These are phyloP conservation scores for Asterophora parasitica DNA, from an alignment of 768 basidiomycete genomes.

Conservation along the genomic window DNA sequence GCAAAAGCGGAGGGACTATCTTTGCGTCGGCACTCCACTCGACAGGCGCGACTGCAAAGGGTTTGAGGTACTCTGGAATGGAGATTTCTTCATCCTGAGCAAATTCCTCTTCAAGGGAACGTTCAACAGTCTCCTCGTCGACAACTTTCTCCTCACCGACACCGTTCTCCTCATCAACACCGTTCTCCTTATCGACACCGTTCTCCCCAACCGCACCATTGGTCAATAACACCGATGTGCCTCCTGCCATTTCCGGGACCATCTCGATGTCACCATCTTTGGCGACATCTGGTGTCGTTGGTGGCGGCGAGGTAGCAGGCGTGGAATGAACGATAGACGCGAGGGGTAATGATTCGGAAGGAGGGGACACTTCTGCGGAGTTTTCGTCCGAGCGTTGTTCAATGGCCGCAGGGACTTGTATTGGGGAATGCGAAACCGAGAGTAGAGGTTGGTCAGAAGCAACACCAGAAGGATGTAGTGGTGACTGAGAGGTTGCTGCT, in stretches of 20 bases:
- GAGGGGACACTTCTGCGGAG: background rate
- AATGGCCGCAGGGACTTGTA: background rate
- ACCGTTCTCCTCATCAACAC: no score
- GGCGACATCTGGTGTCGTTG: constrained; percentile 14
- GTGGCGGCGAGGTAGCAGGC: background rate
- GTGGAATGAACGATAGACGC: background rate
- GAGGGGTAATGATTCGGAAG: background rate
- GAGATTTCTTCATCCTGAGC: constrained; percentile 23
- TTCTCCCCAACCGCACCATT: no score
- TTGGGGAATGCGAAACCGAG: background rate
- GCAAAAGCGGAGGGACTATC: constrained; percentile 63
- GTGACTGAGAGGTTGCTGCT: background rate
- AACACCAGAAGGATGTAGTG: background rate
- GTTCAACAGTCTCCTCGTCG: no score
- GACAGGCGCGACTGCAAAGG: constrained; percentile 68
- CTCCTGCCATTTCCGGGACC: no score
- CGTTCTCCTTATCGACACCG: no score
- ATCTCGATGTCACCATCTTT: no score
- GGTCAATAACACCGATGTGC: no score
- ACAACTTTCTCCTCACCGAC: no score
- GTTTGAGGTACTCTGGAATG: constrained; percentile 55
- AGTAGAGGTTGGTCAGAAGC: background rate
- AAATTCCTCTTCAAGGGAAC: no score
- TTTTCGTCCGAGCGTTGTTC: background rate
- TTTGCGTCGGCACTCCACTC: constrained; percentile 58